Percentiles rank a stretch among this genome's conserved stretches.
Conservation (phyloP, 2,329 filamentous ascomycete genomes). For the Trichoderma cornu-damae region DNA sequence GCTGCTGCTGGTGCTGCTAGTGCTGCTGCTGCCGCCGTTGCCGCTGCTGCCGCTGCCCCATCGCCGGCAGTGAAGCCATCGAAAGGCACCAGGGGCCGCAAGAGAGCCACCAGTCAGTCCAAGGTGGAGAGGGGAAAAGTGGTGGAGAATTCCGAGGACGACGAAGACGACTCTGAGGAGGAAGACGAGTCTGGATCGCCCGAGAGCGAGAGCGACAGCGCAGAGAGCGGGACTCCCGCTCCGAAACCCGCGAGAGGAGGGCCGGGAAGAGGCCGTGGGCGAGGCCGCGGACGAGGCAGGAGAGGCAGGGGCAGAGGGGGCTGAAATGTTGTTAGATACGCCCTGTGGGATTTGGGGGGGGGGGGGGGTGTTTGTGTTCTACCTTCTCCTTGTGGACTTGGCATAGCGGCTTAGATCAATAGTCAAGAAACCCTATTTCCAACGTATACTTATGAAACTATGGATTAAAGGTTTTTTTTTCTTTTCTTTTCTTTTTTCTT, state of each 20-base stretch:
- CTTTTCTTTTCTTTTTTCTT: too few species aligned
- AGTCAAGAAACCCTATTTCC: slow-evolving; percentile 12
- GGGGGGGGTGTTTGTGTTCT: too few species aligned
- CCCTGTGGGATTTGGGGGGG: too few species aligned
- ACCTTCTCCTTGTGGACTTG: neutral
- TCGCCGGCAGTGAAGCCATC: slow-evolving; percentile 36
- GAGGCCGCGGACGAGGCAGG: slow-evolving; percentile 32
- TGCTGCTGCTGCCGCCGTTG: too few species aligned
- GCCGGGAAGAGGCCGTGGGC: slow-evolving; percentile 29
- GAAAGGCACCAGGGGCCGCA: slow-evolving; percentile 41
- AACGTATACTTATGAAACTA: neutral
- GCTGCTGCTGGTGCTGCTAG: slow-evolving; percentile 40
- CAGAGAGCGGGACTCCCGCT: slow-evolving; percentile 35
- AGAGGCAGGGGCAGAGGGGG: slow-evolving; percentile 29
- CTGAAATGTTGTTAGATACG: slow-evolving; percentile 17
- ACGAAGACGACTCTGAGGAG: slow-evolving; percentile 28
- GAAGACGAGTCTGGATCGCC: slow-evolving; percentile 32
- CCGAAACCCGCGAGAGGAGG: slow-evolving; percentile 35
- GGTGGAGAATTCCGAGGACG: slow-evolving; percentile 32
- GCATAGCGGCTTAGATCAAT: neutral
- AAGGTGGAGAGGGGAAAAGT: slow-evolving; percentile 33
- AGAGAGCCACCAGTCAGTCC: slow-evolving; percentile 39
- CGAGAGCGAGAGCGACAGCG: slow-evolving; percentile 33
- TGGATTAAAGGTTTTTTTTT: neutral
- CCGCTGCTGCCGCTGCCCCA: slow-evolving; percentile 37